Conservation (phyloP, 1,284 basidiomycete genomes). For the Heterobasidion irregulare region DNA sequence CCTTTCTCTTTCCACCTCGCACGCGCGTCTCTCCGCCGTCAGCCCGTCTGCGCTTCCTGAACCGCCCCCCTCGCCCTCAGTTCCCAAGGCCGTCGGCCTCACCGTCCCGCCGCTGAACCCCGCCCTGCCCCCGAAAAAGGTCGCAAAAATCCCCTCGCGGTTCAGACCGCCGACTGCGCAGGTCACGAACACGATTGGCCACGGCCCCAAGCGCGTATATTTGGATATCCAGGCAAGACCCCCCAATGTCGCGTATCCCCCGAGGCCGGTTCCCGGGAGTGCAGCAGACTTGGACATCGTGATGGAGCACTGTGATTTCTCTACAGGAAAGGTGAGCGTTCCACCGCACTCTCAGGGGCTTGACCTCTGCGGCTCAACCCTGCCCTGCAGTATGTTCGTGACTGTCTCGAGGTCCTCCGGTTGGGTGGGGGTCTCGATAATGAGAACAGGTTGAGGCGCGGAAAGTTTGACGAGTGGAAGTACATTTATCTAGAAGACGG, state of each 20-base stretch:
- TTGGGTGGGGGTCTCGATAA: slow-evolving; percentile 61
- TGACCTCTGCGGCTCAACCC: not conserved
- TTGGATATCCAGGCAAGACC: slow-evolving; percentile 54
- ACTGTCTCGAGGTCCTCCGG: slow-evolving; percentile 68
- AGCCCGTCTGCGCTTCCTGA: not conserved
- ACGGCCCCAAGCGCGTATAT: slow-evolving; percentile 72
- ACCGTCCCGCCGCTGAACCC: slow-evolving; percentile 58
- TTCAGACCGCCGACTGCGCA: slow-evolving; percentile 28
- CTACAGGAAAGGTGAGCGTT: slow-evolving; percentile 58
- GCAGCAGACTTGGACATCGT: slow-evolving; percentile 82
- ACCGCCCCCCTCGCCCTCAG: slow-evolving; percentile 53
- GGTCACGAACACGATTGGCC: slow-evolving; percentile 46
- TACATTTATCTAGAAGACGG: slow-evolving; percentile 57
- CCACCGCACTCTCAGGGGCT: not conserved
- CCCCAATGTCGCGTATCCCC: slow-evolving; percentile 66
- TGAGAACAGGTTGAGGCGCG: slow-evolving; percentile 46
- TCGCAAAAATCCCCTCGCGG: slow-evolving; percentile 32
- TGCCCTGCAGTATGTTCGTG: slow-evolving; percentile 57
- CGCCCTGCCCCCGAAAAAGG: slow-evolving; percentile 47
- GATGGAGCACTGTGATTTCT: slow-evolving; percentile 86
- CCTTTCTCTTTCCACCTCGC: not conserved
- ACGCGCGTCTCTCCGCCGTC: slow-evolving; percentile 1
- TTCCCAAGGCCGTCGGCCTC: slow-evolving; percentile 66
- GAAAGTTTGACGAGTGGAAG: slow-evolving; percentile 52
- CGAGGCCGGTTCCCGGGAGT: slow-evolving; percentile 74